Conservation (phyloP, 129 eudicot species). For the Lactuca saligna region DNA sequence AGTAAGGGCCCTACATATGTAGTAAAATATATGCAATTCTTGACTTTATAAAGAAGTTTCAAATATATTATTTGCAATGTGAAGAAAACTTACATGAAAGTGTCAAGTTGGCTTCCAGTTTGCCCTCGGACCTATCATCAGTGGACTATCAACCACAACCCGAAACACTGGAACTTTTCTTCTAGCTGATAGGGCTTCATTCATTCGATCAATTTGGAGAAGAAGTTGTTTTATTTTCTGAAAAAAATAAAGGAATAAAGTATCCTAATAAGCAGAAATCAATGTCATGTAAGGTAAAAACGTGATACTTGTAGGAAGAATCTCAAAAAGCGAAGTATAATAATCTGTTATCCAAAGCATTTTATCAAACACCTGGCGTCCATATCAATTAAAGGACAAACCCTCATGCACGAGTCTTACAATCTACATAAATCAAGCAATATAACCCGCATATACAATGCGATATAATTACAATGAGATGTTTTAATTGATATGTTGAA, state of each 20-base stretch:
- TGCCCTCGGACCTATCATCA: slow-evolving; percentile 19
- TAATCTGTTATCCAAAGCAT: slow-evolving; percentile 12
- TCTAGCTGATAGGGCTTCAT: slow-evolving; percentile 29
- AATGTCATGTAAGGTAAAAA: neutral
- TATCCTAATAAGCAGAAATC: neutral
- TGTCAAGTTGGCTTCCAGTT: slow-evolving; percentile 18
- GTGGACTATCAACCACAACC: slow-evolving; percentile 35
- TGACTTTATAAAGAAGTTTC: slow-evolving; percentile 18
- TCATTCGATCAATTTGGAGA: slow-evolving; percentile 32
- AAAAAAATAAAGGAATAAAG: neutral
- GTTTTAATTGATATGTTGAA: neutral
- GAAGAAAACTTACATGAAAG: slow-evolving; percentile 11
- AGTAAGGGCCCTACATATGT: neutral
- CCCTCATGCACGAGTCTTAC: neutral
- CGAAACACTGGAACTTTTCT: slow-evolving; percentile 35
- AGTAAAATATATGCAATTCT: slow-evolving; percentile 5
- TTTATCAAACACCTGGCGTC: slow-evolving; percentile 26
- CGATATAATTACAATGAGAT: neutral
- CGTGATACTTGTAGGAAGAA: neutral
- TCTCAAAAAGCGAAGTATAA: neutral
- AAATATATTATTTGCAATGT: slow-evolving; percentile 1
- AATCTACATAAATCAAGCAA: neutral
- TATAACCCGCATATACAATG: neutral
- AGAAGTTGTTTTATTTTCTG: slow-evolving; percentile 40
- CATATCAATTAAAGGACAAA: neutral